Conservation (phyloP, 208 protist species). For the Phytomonas sp. region DNA sequence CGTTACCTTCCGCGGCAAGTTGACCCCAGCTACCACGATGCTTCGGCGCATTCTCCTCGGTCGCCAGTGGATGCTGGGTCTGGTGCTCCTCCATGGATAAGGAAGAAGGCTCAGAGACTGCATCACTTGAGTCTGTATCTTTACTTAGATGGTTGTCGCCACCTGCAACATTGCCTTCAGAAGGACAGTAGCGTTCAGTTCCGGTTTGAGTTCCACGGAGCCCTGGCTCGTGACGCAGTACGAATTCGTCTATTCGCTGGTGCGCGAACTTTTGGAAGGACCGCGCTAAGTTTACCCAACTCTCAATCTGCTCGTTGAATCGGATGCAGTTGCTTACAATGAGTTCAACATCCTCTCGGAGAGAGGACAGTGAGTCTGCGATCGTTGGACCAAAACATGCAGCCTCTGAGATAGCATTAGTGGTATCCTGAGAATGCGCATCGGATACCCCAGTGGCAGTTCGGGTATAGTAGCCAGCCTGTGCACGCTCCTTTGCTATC, state of each 20-base stretch:
- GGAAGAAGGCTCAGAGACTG: neutral
- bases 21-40: neutral
- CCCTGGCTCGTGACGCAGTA: conserved; percentile 38
- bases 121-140: neutral
- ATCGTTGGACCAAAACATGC: conserved; percentile 36
- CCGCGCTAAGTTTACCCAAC: conserved; percentile 60
- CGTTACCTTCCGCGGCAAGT: neutral
- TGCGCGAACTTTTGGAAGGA: conserved; percentile 72
- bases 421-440: conserved; percentile 4
- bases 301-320: conserved; percentile 58
- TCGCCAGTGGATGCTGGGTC: neutral
- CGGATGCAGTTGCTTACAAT: conserved; percentile 79
- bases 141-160: neutral
- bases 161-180: neutral
- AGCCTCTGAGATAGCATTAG: neutral
- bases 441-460: conserved; percentile 4
- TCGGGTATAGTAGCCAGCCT: conserved; percentile 46
- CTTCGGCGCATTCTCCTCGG: neutral
- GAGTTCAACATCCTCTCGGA: conserved; percentile 73
- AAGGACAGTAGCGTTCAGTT: conserved; percentile 15
- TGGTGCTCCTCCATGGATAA: neutral
- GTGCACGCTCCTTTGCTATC: conserved; percentile 47
- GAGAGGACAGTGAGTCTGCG: conserved; percentile 40
- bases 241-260: conserved; percentile 69
- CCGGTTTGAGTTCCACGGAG: conserved; percentile 59